These are phyloP conservation scores for Globomyces pollinis-pini DNA, from an alignment of 192 early-diverging fungal species.

Conservation along the genomic window DNA sequence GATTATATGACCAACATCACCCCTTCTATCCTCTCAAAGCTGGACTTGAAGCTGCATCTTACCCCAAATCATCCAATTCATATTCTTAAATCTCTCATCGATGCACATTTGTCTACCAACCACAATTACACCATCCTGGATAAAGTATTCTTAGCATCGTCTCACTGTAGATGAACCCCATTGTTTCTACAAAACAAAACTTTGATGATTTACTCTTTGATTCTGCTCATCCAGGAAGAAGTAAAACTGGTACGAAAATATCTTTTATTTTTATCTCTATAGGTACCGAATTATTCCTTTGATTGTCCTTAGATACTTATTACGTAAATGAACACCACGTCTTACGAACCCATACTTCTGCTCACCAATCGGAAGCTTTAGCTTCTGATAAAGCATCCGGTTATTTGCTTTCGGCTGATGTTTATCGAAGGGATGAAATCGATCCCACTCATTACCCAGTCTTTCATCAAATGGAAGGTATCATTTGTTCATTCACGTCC, in stretches of 20 bases:
- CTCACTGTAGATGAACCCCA: constrained; percentile 71
- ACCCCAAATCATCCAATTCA: constrained; percentile 76
- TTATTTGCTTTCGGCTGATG: constrained; percentile 87
- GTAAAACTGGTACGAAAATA: too few relatives aligned
- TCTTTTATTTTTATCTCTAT: too few relatives aligned
- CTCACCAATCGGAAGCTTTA: constrained; percentile 83
- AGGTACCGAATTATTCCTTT: too few relatives aligned
- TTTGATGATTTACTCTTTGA: constrained; percentile 89
- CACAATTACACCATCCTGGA: constrained; percentile 39
- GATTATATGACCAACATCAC: constrained; percentile 78
- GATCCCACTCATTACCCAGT: constrained; percentile 93
- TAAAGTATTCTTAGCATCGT: too few relatives aligned
- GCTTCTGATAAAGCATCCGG: constrained; percentile 32
- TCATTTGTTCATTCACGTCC: too few relatives aligned
- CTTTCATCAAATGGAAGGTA: constrained; percentile 98
- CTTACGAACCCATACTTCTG: constrained; percentile 88
- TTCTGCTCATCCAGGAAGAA: constrained; percentile 72
- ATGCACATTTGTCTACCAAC: constrained; percentile 57
- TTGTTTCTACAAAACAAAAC: constrained; percentile 75
- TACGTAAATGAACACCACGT: constrained; percentile 75
- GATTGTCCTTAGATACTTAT: constrained; percentile 96
- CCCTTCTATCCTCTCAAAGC: constrained; percentile 65
- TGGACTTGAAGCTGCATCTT: constrained; percentile 65
- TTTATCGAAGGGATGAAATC: constrained; percentile 94
- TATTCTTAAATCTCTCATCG: constrained; percentile 76